Base-by-base conservation (phyloP, 75 land plant genomes). In the Pinus albicaulis region DNA sequence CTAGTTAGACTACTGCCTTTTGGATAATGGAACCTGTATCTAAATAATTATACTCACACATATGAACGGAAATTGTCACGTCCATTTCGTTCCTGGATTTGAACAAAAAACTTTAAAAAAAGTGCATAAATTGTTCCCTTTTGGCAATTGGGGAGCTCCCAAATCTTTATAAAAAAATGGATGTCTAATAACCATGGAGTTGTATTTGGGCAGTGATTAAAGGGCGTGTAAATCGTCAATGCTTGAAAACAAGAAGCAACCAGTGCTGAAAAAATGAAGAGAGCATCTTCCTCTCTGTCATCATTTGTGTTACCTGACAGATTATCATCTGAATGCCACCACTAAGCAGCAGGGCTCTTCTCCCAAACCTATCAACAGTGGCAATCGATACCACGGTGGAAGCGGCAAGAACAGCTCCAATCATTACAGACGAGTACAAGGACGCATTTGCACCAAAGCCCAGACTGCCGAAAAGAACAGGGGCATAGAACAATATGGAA, bases 401-500 rank as follows among this genome's bases (percentile, higher is more conserved):
- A 12, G 91, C 48, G 34, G 88, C 81, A 56, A 88, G 86, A 7
- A 87, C 86, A 28, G 80, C 82, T 26, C 89, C 83, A 14, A 86
- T 89, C 44, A 91, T 87, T 48, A 86, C 74, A 1, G 98, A 76
- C 0, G 96, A 91, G 57, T 85, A 93, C 4, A 95, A 80, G 0
- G 98, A 74, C 19, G 90, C 93, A 3, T 76, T 74, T 13, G 80
- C 82, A 2, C 96, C 93, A 61, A 91, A 89, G 7, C 98, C 98
- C 80, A 95, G 28, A 66, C 87, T 93, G 26, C 86, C 87, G 75
- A 95, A 91, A 13, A 95, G 82, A 28, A 95, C 97, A 7, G 98
- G 98, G 36, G 94, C 91, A 59, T 95, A 95, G 78, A 95, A 95
- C 48, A 93, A 82, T 16, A 95, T 87, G 7, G 96, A 89, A 76